Evolutionary conservation across 2,329 filamentous ascomycete genomes (phyloP), one percentile per base, ranked within the genome.

Genomic region (Nigrograna mackinnonii): DNA sequence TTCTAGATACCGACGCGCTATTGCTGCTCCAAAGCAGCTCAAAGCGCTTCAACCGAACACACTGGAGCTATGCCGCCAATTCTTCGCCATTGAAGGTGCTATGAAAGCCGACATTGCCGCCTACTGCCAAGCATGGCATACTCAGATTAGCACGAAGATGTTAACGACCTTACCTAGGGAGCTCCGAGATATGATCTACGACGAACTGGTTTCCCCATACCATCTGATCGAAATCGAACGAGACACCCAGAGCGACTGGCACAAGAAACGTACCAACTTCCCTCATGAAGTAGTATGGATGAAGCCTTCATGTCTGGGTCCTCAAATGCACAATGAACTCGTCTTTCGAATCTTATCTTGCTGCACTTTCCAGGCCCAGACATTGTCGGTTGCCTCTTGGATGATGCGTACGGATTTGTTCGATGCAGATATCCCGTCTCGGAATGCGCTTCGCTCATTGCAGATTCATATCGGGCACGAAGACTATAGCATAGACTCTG

Each of bases 141-240:
- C n/a, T n/a, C n/a, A n/a, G n/a, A n/a, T n/a, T n/a, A n/a, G n/a
- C n/a, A n/a, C n/a, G n/a, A n/a, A n/a, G n/a, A n/a, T n/a, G n/a
- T n/a, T n/a, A n/a, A n/a, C n/a, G n/a, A n/a, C n/a, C n/a, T n/a
- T 36, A 21, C 16, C 16, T 6, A 6, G 19, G 22, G 34, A 19
- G 34, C 34, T 36, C 22, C 19, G 34, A 19, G 34, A 18, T 18
- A 36, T 22, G 34, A 18, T 36, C 9, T 33, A 33, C 16, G 31
- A 28, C 24, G 9, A 28, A 28, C n/a, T 28, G 24, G n/a, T 28
- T n/a, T 28, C 9, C n/a, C 24, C 24, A 28, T 28, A 28, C n/a
- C 24, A n/a, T 28, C 24, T 9, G 9, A 28, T 28, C 24, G 24
- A 28, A 28, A n/a, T 28, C 9, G 9, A 28, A 28, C 9, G 24